A percentile compares a stretch with the other conserved stretches of the same genome.
Conservation (phyloP, 2,329 filamentous ascomycete genomes). For the Neonectria hederae region DNA sequence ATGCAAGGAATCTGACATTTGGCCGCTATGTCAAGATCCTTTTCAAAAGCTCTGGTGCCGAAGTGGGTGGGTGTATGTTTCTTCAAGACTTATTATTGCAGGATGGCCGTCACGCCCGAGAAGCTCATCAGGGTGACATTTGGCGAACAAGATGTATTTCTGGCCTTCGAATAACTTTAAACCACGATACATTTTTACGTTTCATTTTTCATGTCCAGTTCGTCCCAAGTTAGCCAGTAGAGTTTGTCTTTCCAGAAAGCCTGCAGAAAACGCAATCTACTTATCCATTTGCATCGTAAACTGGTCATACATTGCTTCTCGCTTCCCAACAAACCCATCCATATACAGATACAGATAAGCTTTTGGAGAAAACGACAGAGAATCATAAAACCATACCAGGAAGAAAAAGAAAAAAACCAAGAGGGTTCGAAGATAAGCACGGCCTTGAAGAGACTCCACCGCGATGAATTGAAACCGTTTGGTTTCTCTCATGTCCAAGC, state of each 20-base stretch:
- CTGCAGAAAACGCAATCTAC: not conserved
- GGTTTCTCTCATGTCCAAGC: conserved; percentile 1
- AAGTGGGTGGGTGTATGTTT: no score
- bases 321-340: not conserved
- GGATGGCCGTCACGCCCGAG: no score
- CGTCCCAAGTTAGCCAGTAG: not conserved
- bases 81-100: no score
- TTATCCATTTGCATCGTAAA: not conserved
- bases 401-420: not conserved
- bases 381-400: not conserved
- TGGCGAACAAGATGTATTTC: no score
- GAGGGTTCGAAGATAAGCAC: not conserved
- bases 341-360: not conserved
- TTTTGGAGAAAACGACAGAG: not conserved
- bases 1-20: no score
- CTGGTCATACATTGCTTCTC: not conserved
- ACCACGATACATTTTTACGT: not conserved
- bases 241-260: not conserved
- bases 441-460: conserved; percentile 14
- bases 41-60: no score
- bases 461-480: conserved; percentile 19
- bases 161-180: no score
- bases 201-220: not conserved
- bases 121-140: no score
- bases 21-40: no score